A percentile compares a stretch with the other conserved stretches of the same genome.
Conservation (phyloP, 192 early-diverging fungal species). For the Gryganskiella cystojenkinii region DNA sequence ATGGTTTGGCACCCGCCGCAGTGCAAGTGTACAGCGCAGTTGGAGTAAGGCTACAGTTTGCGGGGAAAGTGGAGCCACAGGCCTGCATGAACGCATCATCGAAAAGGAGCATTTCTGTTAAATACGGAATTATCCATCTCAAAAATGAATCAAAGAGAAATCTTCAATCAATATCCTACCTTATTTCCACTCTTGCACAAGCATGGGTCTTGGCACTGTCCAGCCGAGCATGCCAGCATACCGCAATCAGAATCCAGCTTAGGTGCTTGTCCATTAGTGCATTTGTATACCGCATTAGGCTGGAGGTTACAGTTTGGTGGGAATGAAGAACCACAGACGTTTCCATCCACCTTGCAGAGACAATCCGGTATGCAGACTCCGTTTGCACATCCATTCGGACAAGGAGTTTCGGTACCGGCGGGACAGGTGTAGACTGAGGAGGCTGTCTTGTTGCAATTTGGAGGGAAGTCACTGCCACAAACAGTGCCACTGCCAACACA, state of each 20-base stretch:
- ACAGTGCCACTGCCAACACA: slow-evolving; percentile 7
- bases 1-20: not conserved
- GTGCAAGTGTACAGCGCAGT: not conserved
- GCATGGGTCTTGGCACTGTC: slow-evolving; percentile 9
- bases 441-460: slow-evolving; percentile 1
- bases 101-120: not conserved
- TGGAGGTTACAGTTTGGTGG: not conserved
- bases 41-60: not conserved
- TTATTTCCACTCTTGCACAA: not conserved
- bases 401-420: not conserved
- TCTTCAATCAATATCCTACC: not conserved
- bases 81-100: not conserved
- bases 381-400: slow-evolving; percentile 2
- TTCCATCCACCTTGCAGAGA: not conserved
- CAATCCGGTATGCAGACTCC: not conserved
- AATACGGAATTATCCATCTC: not conserved
- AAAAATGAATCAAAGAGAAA: not conserved
- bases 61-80: slow-evolving; percentile 7
- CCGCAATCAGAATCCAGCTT: slow-evolving; percentile 2
- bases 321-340: slow-evolving; percentile 3
- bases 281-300: slow-evolving; percentile 1
- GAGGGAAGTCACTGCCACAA: not conserved
- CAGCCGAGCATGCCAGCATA: not conserved
- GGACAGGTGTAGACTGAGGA: not conserved
- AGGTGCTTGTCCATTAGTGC: not conserved